Evolutionary conservation across 257 asterid genomes (phyloP).

Genomic region (Jaltomata sinuosa): DNA sequence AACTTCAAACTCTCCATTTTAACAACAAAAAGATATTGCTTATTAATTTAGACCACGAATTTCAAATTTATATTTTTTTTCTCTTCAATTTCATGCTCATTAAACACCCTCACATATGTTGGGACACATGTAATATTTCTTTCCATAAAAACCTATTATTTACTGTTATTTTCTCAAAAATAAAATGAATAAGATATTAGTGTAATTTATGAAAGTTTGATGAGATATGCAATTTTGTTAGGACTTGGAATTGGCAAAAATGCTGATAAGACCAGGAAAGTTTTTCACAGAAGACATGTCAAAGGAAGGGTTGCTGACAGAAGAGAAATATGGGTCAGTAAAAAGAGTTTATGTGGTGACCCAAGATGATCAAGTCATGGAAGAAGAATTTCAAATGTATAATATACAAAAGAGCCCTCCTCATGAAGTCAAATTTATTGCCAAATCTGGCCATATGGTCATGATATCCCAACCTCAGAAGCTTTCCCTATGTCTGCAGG

Average conservation of each 20-base stretch:
- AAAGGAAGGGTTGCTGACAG: conserved; percentile 19
- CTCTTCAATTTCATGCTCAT: no score
- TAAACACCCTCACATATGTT: no score
- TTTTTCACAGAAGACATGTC: conserved; percentile 31
- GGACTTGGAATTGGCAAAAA: conserved; percentile 53
- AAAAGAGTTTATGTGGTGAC: conserved; percentile 38
- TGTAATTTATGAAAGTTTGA: no score
- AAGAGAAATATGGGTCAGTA: conserved; percentile 36
- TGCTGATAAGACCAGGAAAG: conserved; percentile 30
- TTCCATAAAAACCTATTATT: no score
- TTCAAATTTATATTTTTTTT: no score
- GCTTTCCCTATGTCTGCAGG: conserved; percentile 20
- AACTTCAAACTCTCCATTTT: no score
- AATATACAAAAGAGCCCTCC: conserved; percentile 33
- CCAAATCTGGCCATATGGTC: conserved; percentile 44
- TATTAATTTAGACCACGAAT: no score
- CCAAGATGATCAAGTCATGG: conserved; percentile 33
- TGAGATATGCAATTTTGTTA: background rate
- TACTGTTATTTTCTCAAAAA: no score
- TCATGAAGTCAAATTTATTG: conserved; percentile 24
- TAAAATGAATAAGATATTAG: no score
- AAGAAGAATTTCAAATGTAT: conserved; percentile 41
- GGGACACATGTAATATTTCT: no score
- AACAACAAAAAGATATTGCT: no score
- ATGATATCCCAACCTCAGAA: conserved; percentile 36